Percentiles rank a stretch among this genome's conserved stretches.
phyloP scores from a whole-genome alignment of 345 rosid genomes.

The Salix exigua region DNA sequence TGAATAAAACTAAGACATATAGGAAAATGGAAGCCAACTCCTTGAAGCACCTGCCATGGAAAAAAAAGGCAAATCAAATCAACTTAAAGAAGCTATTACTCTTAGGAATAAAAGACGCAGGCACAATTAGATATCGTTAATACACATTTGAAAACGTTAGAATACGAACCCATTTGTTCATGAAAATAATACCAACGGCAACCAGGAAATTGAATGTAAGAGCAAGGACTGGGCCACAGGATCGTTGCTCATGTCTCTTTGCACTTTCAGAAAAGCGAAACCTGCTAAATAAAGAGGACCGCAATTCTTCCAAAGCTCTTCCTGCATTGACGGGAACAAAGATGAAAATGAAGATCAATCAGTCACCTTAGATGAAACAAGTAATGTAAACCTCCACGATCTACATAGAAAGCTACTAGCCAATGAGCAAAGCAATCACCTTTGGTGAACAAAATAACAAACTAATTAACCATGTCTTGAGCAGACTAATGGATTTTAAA shows the following conservation, averaged over 20 bases:
- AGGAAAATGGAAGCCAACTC: constrained; percentile 80
- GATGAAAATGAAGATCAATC: background rate
- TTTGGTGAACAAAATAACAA: background rate
- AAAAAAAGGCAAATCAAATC: background rate
- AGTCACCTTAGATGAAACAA: background rate
- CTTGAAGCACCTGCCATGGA: constrained; percentile 66
- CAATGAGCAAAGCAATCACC: background rate
- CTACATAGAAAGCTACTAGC: background rate
- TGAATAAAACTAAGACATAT: constrained; percentile 86
- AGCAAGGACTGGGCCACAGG: constrained; percentile 61
- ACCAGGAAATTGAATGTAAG: constrained; percentile 77
- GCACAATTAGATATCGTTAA: background rate
- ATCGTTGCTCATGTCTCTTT: constrained; percentile 59
- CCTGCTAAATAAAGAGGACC: constrained; percentile 61
- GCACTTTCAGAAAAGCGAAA: constrained; percentile 56
- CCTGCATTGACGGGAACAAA: constrained; percentile 32
- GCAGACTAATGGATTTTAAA: background rate
- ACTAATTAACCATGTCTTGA: background rate
- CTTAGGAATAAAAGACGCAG: background rate
- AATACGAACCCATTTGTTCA: constrained; percentile 74
- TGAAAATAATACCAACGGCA: constrained; percentile 73
- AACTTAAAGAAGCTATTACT: background rate
- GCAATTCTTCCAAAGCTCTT: constrained; percentile 66
- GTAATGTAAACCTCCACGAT: background rate
- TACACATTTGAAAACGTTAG: background rate